Evolutionary conservation across 1,284 basidiomycete species (phyloP).

Genomic region (Mrakiaceae sp.): DNA sequence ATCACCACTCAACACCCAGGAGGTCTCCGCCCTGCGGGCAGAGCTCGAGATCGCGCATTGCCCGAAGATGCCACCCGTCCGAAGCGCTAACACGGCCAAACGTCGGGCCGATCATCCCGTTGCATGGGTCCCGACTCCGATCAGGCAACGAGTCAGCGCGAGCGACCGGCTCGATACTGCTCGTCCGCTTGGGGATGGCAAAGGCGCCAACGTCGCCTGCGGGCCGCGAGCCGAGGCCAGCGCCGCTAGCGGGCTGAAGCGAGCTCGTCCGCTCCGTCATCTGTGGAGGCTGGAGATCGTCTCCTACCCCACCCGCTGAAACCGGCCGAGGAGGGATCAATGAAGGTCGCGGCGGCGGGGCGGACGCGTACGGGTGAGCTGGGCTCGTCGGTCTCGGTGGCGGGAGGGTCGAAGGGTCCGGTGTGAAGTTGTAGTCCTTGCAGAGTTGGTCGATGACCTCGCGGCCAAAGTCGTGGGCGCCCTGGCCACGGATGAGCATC

Average conservation of each 20-base stretch:
- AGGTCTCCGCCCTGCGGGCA: background rate
- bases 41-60: slow-evolving; percentile 13
- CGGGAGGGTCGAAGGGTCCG: background rate
- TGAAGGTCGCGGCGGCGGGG: background rate
- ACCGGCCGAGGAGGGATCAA: too few relatives aligned
- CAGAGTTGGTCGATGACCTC: slow-evolving; percentile 16
- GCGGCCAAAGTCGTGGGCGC: slow-evolving; percentile 31
- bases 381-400: background rate
- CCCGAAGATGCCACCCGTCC: slow-evolving; percentile 5
- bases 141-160: too few relatives aligned
- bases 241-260: too few relatives aligned
- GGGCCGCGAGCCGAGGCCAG: too few relatives aligned
- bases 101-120: background rate
- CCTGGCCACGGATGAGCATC: slow-evolving; percentile 36
- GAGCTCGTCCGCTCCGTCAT: too few relatives aligned
- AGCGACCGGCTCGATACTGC: too few relatives aligned
- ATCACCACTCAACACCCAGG: slow-evolving; percentile 5
- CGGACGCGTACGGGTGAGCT: background rate
- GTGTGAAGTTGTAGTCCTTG: background rate
- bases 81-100: slow-evolving; percentile 1
- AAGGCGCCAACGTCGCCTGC: too few relatives aligned
- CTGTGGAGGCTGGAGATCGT: too few relatives aligned
- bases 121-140: background rate
- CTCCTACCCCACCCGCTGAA: too few relatives aligned
- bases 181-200: too few relatives aligned